Conservation (phyloP, 306 rosid species). For the Vicia sativa region DNA sequence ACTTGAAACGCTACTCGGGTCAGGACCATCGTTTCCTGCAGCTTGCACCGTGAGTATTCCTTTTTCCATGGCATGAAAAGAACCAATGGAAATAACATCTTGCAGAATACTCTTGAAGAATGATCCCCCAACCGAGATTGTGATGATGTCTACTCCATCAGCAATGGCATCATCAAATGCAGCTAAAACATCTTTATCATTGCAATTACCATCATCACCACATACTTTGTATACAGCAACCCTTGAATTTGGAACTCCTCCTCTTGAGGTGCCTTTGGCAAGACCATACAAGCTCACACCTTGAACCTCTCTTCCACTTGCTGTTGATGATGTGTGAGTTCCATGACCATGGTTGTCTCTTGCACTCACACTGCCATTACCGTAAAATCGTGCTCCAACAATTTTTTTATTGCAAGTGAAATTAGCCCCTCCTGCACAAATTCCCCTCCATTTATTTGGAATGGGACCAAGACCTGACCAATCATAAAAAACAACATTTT, state of each 20-base stretch:
- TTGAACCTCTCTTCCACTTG: slow-evolving; percentile 28
- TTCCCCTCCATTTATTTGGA: slow-evolving; percentile 40
- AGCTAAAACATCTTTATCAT: neutral
- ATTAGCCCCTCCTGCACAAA: slow-evolving; percentile 18
- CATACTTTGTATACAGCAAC: slow-evolving; percentile 20
- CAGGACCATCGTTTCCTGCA: neutral
- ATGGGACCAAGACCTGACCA: slow-evolving; percentile 14
- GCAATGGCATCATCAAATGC: slow-evolving; percentile 61
- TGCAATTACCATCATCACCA: neutral
- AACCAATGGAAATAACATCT: slow-evolving; percentile 28
- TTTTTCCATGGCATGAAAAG: slow-evolving; percentile 25
- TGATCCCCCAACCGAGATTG: slow-evolving; percentile 29
- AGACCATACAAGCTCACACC: neutral
- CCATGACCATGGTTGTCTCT: slow-evolving; percentile 40
- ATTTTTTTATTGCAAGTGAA: slow-evolving; percentile 45
- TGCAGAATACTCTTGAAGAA: rapidly evolving
- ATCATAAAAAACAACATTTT: too few species aligned
- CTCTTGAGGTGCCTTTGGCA: slow-evolving; percentile 12
- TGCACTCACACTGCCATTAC: neutral
- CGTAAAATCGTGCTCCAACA: slow-evolving; percentile 28
- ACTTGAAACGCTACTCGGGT: neutral
- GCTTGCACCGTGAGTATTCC: slow-evolving; percentile 1
- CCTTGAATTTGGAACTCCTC: slow-evolving; percentile 34
- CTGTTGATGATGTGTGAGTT: slow-evolving; percentile 35
- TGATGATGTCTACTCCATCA: slow-evolving; percentile 51